phyloP scores from a whole-genome alignment of 495 filamentous ascomycete species.

The Penicillium cosmopolitanum region DNA sequence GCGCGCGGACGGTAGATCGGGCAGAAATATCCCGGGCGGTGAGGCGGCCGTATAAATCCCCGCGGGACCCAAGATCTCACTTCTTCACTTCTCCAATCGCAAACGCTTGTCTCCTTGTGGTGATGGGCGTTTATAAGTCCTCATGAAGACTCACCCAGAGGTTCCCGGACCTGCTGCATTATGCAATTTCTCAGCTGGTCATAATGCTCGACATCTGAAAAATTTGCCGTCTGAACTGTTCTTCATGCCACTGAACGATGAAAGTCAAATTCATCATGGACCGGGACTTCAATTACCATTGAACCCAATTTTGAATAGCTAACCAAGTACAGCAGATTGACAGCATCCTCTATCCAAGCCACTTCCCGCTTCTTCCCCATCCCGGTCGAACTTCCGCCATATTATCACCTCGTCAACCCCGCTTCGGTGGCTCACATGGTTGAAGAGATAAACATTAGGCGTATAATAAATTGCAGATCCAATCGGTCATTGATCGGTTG shows the following conservation, averaged over 20 bases:
- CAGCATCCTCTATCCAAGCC: neutral
- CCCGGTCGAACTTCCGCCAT: conserved; percentile 29
- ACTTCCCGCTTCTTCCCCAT: neutral
- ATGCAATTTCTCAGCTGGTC: neutral
- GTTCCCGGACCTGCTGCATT: neutral
- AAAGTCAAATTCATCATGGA: no score
- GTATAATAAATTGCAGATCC: conserved; percentile 41
- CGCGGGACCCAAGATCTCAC: neutral
- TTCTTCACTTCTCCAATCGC: neutral
- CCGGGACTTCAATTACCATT: neutral
- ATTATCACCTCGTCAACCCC: conserved; percentile 57
- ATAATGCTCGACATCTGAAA: neutral
- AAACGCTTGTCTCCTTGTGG: no score
- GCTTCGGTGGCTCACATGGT: conserved; percentile 42
- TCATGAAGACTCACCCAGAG: neutral
- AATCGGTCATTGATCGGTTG: conserved; percentile 30
- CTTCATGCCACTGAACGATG: no score
- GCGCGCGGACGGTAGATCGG: no score
- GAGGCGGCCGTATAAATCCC: neutral
- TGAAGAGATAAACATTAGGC: conserved; percentile 58
- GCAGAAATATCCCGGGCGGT: neutral
- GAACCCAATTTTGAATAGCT: neutral
- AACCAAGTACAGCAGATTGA: neutral
- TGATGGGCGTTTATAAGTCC: neutral
- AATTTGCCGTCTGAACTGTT: neutral